Evolutionary conservation across 495 filamentous ascomycete genomes (phyloP).

Genomic region (Hypoxylon perforatum): DNA sequence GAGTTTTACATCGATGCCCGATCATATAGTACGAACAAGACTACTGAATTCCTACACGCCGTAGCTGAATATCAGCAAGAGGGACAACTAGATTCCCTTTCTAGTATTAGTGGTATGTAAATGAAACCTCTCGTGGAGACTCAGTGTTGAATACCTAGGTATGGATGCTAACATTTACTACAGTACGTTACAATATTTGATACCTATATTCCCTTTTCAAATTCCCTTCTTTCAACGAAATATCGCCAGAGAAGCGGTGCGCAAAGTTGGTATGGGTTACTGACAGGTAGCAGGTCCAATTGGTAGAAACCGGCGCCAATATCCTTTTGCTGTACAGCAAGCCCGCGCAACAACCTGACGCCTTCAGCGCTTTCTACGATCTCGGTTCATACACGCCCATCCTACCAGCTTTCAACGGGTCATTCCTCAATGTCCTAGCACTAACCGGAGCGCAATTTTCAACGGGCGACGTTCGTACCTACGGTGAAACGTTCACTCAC

Average conservation of each 20-base stretch:
- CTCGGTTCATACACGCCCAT: conserved; percentile 23
- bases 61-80: conserved; percentile 36
- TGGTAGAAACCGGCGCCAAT: conserved; percentile 24
- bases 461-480: conserved; percentile 26
- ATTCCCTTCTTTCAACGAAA: background rate
- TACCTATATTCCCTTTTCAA: background rate
- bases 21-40: conserved; percentile 31
- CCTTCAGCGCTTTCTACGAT: conserved; percentile 32
- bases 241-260: background rate
- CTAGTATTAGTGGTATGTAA: conserved; percentile 35
- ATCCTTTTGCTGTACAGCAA: conserved; percentile 30
- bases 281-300: conserved; percentile 27
- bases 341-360: conserved; percentile 14
- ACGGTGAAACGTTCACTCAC: conserved; percentile 41
- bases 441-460: conserved; percentile 37
- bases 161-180: conserved; percentile 17
- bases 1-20: conserved; percentile 41
- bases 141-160: background rate
- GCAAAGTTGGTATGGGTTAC: background rate
- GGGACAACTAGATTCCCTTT: conserved; percentile 24
- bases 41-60: conserved; percentile 29
- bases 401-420: conserved; percentile 21
- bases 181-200: conserved; percentile 21
- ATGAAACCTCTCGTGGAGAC: background rate
- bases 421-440: conserved; percentile 25